A percentile compares a stretch with the other conserved stretches of the same genome.
phyloP scores from a whole-genome alignment of 108 stramenopile genomes.

The Chaetoceros tenuissimus region DNA sequence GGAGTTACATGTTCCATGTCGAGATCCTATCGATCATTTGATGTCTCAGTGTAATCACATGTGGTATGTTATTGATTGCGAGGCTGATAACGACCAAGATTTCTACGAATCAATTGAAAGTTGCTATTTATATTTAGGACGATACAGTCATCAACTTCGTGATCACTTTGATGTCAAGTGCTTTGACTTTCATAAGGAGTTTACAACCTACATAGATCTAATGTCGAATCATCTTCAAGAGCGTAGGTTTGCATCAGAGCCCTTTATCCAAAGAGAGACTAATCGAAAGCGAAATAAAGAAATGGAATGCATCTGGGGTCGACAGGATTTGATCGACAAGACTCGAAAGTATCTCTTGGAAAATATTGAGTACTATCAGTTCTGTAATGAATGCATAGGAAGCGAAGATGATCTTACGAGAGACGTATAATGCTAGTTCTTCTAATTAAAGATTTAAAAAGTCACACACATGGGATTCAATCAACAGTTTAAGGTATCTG shows the following conservation, averaged over 20 bases:
- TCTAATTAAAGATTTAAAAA: too few relatives aligned
- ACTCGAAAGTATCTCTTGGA: constrained; percentile 2
- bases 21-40: constrained; percentile 22
- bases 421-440: not conserved
- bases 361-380: constrained; percentile 10
- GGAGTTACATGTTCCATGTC: constrained; percentile 22
- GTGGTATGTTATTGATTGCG: constrained; percentile 1
- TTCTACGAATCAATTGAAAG: constrained; percentile 4
- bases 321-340: constrained; percentile 11
- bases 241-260: constrained; percentile 7
- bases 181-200: constrained; percentile 10
- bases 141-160: constrained; percentile 2
- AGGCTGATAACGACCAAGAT: constrained; percentile 7
- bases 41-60: constrained; percentile 18
- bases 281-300: constrained; percentile 4
- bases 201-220: constrained; percentile 7
- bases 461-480: too few relatives aligned
- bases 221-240: constrained; percentile 1
- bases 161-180: constrained; percentile 14
- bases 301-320: constrained; percentile 18
- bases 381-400: constrained; percentile 14
- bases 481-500: too few relatives aligned
- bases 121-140: constrained; percentile 1
- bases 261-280: constrained; percentile 1
- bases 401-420: constrained; percentile 9